Percentiles rank a stretch among this genome's conserved stretches.
Evolutionary conservation across 805 yeast species (phyloP).

Genomic region (Pichia occidentalis): DNA sequence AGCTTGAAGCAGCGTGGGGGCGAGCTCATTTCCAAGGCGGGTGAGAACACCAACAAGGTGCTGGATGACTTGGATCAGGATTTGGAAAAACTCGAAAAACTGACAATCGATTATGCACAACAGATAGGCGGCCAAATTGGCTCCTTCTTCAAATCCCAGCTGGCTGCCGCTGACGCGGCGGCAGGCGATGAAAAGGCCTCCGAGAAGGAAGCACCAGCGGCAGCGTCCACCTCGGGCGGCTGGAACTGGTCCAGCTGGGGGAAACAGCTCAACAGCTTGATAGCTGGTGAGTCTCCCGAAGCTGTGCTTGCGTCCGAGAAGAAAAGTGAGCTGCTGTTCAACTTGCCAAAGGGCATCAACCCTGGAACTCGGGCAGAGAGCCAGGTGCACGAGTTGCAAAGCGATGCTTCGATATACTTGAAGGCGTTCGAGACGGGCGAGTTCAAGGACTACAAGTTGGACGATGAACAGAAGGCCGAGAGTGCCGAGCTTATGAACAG

Average conservation of each 20-base stretch:
- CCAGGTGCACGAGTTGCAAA: constrained; percentile 49
- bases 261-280: constrained; percentile 3
- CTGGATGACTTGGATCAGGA: constrained; percentile 69
- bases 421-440: constrained; percentile 29
- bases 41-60: constrained; percentile 48
- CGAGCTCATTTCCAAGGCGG: constrained; percentile 23
- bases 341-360: constrained; percentile 36
- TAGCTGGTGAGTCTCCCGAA: constrained; percentile 12
- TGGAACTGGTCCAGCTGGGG: constrained; percentile 13
- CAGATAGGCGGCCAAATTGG: constrained; percentile 55
- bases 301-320: constrained; percentile 22
- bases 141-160: constrained; percentile 35
- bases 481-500: constrained; percentile 32
- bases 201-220: constrained; percentile 9
- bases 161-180: background rate
- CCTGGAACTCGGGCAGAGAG: constrained; percentile 54
- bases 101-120: constrained; percentile 54
- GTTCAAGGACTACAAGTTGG: constrained; percentile 39
- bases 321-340: constrained; percentile 38
- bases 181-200: constrained; percentile 13
- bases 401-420: constrained; percentile 40
- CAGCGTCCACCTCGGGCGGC: too few relatives aligned
- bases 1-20: constrained; percentile 23
- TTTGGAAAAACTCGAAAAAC: constrained; percentile 65
- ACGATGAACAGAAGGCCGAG: constrained; percentile 42